These are phyloP conservation scores for Glycyrrhiza uralensis DNA, from an alignment of 306 rosid genomes.

Conservation along the genomic window DNA sequence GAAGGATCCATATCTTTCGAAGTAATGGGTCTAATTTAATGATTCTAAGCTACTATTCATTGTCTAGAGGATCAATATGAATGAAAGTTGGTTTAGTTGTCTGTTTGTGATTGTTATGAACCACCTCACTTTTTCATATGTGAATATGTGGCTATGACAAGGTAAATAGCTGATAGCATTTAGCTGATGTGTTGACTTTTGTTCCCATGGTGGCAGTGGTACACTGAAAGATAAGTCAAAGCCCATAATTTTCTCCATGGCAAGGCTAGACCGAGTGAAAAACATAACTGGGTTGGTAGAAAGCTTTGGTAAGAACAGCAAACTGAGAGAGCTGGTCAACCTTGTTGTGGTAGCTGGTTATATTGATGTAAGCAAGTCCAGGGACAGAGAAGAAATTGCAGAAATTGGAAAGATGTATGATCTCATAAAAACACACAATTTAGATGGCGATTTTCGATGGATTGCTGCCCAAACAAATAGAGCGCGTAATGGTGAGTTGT, in stretches of 20 bases:
- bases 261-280: constrained; percentile 81
- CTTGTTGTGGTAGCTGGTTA: constrained; percentile 85
- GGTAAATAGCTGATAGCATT: not conserved
- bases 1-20: not conserved
- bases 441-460: constrained; percentile 81
- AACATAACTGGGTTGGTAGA: constrained; percentile 85
- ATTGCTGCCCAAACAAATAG: constrained; percentile 83
- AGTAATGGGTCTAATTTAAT: constrained; percentile 1
- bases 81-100: not conserved
- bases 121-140: not conserved
- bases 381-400: constrained; percentile 84
- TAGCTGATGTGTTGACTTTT: constrained; percentile 14
- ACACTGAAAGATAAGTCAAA: constrained; percentile 61
- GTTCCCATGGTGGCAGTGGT: constrained; percentile 54
- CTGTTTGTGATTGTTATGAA: not conserved
- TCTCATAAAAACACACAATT: constrained; percentile 54
- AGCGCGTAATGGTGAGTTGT: constrained; percentile 91
- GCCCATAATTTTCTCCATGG: constrained; percentile 90
- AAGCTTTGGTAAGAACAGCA: constrained; percentile 57
- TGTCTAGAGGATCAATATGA: not conserved
- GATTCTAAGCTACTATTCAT: not conserved
- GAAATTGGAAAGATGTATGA: constrained; percentile 91
- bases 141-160: not conserved
- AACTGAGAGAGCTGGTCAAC: constrained; percentile 82
- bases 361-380: constrained; percentile 65